Conservation (phyloP, 2,329 filamentous ascomycete genomes). For the Pyrenophora tritici-repentis region DNA sequence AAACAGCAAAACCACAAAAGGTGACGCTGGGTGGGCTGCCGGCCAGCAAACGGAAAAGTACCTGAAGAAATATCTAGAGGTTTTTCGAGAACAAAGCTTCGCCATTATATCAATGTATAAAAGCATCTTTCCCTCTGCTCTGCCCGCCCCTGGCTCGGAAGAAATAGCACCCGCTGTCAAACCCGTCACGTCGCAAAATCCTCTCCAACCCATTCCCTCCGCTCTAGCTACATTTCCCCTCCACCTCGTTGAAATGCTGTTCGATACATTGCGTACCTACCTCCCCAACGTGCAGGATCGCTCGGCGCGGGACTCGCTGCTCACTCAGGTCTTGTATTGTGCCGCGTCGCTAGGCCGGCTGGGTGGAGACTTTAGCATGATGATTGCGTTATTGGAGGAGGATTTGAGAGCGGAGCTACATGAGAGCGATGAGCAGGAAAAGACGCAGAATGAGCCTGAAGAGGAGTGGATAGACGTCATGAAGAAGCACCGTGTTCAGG, state of each 20-base stretch:
- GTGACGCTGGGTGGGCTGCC: constrained; percentile 62
- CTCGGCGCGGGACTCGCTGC: constrained; percentile 78
- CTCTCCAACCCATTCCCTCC: constrained; percentile 66
- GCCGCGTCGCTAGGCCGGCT: constrained; percentile 87
- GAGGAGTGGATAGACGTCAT: constrained; percentile 87
- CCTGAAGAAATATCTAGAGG: constrained; percentile 93
- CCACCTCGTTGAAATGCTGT: constrained; percentile 79
- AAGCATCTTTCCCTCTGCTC: constrained; percentile 76
- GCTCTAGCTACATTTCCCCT: constrained; percentile 83
- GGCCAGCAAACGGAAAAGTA: constrained; percentile 95
- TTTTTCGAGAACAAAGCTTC: constrained; percentile 97
- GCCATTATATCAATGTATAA: constrained; percentile 93
- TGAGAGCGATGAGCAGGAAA: constrained; percentile 41
- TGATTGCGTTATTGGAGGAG: constrained; percentile 70
- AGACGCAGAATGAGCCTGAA: constrained; percentile 46
- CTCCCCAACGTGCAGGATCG: constrained; percentile 81
- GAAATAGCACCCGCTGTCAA: constrained; percentile 34
- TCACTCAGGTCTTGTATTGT: constrained; percentile 93
- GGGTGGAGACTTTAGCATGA: constrained; percentile 89
- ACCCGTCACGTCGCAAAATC: constrained; percentile 33
- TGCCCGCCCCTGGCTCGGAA: constrained; percentile 47
- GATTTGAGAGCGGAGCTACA: constrained; percentile 47
- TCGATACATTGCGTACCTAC: constrained; percentile 75
- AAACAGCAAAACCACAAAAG: constrained; percentile 29
- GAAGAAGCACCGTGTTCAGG: constrained; percentile 82